Conservation (phyloP, 1,139 yeast genomes). For the Nakaseomyces uthaithaninus region DNA sequence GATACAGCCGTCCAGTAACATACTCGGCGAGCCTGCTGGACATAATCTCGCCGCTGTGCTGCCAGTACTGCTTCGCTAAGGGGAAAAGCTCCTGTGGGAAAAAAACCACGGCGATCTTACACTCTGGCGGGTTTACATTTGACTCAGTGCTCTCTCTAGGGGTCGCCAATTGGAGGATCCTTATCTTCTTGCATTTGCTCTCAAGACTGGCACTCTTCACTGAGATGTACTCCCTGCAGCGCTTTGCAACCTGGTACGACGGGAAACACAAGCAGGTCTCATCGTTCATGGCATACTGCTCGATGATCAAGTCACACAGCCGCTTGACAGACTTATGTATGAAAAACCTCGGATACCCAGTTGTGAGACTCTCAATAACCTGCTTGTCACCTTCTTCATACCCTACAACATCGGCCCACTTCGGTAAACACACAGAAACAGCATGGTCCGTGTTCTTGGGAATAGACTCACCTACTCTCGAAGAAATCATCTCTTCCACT, state of each 20-base stretch:
- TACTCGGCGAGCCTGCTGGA: constrained; percentile 90
- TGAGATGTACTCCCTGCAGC: constrained; percentile 73
- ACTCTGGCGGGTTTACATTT: constrained; percentile 49
- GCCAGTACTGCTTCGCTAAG: constrained; percentile 86
- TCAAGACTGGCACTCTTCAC: constrained; percentile 37
- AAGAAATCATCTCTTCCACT: constrained; percentile 4
- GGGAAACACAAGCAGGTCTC: constrained; percentile 61
- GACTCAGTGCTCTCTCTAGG: constrained; percentile 61
- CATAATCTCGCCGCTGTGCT: constrained; percentile 91
- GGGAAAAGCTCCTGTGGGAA: constrained; percentile 44
- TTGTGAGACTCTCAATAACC: constrained; percentile 68
- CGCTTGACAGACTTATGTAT: constrained; percentile 65
- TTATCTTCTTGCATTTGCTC: constrained; percentile 33
- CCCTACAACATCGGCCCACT: constrained; percentile 84
- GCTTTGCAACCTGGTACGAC: constrained; percentile 67
- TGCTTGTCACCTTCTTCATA: constrained; percentile 85
- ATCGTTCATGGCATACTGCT: constrained; percentile 67
- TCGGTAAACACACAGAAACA: constrained; percentile 86
- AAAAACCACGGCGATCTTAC: constrained; percentile 69
- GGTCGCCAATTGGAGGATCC: constrained; percentile 74
- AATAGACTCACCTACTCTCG: constrained; percentile 63
- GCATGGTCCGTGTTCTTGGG: constrained; percentile 90
- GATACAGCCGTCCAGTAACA: constrained; percentile 41
- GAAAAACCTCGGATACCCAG: constrained; percentile 88
- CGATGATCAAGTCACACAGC: constrained; percentile 39